phyloP scores from a whole-genome alignment of 2,329 filamentous ascomycete genomes.

The Nemania sp. region DNA sequence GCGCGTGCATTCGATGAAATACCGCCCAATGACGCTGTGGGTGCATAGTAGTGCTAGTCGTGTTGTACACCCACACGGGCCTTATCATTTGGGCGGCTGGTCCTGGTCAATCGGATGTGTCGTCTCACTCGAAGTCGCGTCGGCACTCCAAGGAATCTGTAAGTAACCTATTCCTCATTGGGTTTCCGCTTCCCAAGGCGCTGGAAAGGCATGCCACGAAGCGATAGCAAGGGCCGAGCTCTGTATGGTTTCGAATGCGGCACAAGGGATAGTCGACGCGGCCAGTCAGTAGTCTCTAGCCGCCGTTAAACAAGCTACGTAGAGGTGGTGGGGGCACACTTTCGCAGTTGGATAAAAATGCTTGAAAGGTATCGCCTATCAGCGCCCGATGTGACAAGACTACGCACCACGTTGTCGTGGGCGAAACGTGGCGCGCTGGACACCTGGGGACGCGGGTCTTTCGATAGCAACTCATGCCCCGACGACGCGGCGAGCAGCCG shows the following conservation, averaged over 20 bases:
- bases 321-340: not conserved
- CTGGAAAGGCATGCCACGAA: not conserved
- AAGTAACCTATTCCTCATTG: conserved; percentile 19
- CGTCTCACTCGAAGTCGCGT: conserved; percentile 16
- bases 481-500: not conserved
- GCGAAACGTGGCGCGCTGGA: conserved; percentile 5
- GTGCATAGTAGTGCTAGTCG: conserved; percentile 5
- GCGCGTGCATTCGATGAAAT: not conserved
- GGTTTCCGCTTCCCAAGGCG: conserved; percentile 13
- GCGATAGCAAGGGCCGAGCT: not conserved
- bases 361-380: conserved; percentile 1
- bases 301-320: not conserved
- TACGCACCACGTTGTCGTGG: conserved; percentile 7
- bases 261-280: not conserved
- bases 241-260: conserved; percentile 3
- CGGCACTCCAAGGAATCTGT: conserved; percentile 5
- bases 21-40: not conserved
- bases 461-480: not conserved
- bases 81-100: conserved; percentile 22
- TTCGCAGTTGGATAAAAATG: conserved; percentile 2
- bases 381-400: not conserved
- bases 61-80: conserved; percentile 10
- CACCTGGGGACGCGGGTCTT: not conserved
- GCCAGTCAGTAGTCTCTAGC: not conserved
- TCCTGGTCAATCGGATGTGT: conserved; percentile 24